Percentiles rank a stretch among this genome's conserved stretches.
These are phyloP conservation scores for Pseudogymnoascus sp. DNA, from an alignment of 2,329 filamentous ascomycete species.

Conservation along the genomic window DNA sequence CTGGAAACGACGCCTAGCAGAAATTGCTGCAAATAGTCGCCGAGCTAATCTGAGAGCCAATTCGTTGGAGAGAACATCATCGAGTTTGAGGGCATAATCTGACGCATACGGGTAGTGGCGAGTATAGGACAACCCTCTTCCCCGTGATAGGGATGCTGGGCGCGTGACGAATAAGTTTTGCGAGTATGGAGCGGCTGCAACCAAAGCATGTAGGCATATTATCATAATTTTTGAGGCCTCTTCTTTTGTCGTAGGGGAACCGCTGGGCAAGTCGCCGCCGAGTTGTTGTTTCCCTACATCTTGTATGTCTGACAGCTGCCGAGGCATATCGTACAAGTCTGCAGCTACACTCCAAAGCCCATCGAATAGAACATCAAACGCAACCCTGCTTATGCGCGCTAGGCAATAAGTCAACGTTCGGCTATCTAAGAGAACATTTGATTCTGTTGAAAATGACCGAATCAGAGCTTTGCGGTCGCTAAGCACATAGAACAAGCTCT, in stretches of 20 bases:
- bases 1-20: constrained; percentile 24
- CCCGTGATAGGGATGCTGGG: background rate
- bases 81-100: constrained; percentile 41
- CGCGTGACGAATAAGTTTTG: constrained; percentile 26
- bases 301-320: constrained; percentile 27
- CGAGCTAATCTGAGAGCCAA: constrained; percentile 49
- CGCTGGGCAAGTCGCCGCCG: constrained; percentile 9
- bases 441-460: constrained; percentile 45
- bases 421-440: constrained; percentile 46
- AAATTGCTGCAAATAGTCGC: constrained; percentile 48
- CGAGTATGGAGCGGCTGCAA: constrained; percentile 47
- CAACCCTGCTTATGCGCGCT: constrained; percentile 47
- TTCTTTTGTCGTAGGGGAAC: constrained; percentile 17
- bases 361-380: constrained; percentile 51
- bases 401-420: constrained; percentile 56
- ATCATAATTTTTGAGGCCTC: constrained; percentile 31
- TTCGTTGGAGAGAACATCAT: constrained; percentile 55
- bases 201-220: constrained; percentile 53
- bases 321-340: constrained; percentile 47
- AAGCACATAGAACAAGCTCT: constrained; percentile 55
- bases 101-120: constrained; percentile 1
- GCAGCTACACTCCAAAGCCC: constrained; percentile 55
- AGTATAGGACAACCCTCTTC: constrained; percentile 20
- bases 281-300: constrained; percentile 14
- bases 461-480: constrained; percentile 47